Evolutionary conservation across 495 filamentous ascomycete genomes (phyloP).

Genomic region (Xylaria palmicola): DNA sequence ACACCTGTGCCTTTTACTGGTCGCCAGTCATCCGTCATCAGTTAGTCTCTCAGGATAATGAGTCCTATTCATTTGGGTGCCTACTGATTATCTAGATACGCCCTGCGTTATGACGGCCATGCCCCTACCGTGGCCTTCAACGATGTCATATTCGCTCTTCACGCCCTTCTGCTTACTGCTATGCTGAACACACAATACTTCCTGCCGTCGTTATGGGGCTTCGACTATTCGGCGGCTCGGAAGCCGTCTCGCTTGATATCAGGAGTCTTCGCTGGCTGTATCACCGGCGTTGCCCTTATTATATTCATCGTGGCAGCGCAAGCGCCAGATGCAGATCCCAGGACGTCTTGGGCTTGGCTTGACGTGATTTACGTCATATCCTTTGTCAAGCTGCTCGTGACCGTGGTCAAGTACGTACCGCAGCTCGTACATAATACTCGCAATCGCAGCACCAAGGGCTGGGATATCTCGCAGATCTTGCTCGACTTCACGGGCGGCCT

Average conservation of each 20-base stretch:
- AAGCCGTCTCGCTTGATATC: slow-evolving; percentile 63
- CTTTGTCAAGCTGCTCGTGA: slow-evolving; percentile 86
- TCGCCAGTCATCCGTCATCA: slow-evolving; percentile 74
- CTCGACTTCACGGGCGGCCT: slow-evolving; percentile 79
- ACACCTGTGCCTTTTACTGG: slow-evolving; percentile 70
- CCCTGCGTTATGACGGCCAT: slow-evolving; percentile 66
- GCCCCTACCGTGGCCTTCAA: slow-evolving; percentile 86
- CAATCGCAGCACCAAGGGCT: slow-evolving; percentile 79
- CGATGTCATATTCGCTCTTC: slow-evolving; percentile 80
- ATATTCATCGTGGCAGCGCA: slow-evolving; percentile 54
- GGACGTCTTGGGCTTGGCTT: slow-evolving; percentile 44
- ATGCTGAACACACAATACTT: slow-evolving; percentile 73
- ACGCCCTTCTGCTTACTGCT: slow-evolving; percentile 67
- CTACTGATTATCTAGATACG: no score
- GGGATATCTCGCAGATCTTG: slow-evolving; percentile 84
- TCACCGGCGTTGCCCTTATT: slow-evolving; percentile 57
- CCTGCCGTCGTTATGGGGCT: slow-evolving; percentile 70
- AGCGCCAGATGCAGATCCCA: slow-evolving; percentile 50
- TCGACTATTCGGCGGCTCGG: slow-evolving; percentile 54
- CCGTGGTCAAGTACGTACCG: slow-evolving; percentile 87
- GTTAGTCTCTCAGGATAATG: no score
- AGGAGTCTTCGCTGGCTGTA: slow-evolving; percentile 64
- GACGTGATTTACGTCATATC: slow-evolving; percentile 70
- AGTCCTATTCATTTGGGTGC: no score
- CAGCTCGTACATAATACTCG: slow-evolving; percentile 81